Evolutionary conservation across 2,329 filamentous ascomycete species (phyloP), one percentile per base, ranked within the genome.

Genomic region (Fusarium coicis): DNA sequence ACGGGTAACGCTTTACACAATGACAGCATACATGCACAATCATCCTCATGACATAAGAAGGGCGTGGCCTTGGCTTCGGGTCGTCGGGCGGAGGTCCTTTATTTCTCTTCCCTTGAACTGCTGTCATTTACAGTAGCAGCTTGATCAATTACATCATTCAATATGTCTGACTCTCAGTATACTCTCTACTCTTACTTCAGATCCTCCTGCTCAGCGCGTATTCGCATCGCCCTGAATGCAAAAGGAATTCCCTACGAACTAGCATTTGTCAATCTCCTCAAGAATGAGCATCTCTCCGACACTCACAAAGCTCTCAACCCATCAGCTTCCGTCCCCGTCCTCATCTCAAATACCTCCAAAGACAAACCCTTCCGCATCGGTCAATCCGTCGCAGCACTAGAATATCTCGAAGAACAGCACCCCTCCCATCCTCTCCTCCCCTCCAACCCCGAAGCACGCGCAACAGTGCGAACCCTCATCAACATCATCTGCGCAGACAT

Each of bases 141-240:
- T 2, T n/a, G 15, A 10, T 9, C 4, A 16, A 16, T 4, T 14
- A 1, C 10, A 19, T 10, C 4, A 12, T 28, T 39, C 63, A 71
- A 36, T 10, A 80, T 80, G 79, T 28, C 74, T 2, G 66, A 73
- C 5, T 14, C 61, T 42, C 46, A 65, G 4, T 84, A 81, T 75
- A 83, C 80, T 4, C 85, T 92, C 15, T 86, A 91, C 82, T 87
- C 85, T 68, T 91, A 90, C 81, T 91, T 88, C 80, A 85, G 88
- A 70, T 92, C 90, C 53, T 91, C 89, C 21, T 92, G 89, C 81
- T 88, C 89, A 2, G 89, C 87, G 2, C 87, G 90, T 18, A 81
- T 92, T 10, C 88, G 89, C 50, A 91, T 91, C 66, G 88, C 88
- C 16, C 82, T 90, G 3, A 81, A 87, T 62, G 81, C 89, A 56